Conservation (phyloP, 495 filamentous ascomycete species). For the Durotheca rogersii region DNA sequence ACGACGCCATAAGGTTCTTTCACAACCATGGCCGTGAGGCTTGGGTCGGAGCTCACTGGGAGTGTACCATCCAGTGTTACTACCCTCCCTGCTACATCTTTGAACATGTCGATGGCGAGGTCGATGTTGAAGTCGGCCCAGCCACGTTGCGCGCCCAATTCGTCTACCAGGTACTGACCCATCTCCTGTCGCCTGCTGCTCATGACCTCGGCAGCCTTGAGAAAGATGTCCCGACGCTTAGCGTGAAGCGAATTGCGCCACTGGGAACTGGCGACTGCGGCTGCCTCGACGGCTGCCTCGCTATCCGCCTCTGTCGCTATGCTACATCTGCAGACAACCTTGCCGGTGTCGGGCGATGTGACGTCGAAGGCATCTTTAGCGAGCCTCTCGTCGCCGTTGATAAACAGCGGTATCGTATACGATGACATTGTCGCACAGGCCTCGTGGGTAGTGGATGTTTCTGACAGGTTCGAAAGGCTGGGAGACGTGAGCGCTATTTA, state of each 20-base stretch:
- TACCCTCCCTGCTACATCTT: conserved; percentile 71
- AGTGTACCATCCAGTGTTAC: conserved; percentile 60
- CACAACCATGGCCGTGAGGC: conserved; percentile 65
- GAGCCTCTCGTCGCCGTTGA: conserved; percentile 67
- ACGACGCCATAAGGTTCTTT: conserved; percentile 83
- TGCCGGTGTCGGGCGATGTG: conserved; percentile 60
- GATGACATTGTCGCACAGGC: conserved; percentile 21
- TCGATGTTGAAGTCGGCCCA: conserved; percentile 66
- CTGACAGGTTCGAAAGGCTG: neutral
- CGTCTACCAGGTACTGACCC: conserved; percentile 60
- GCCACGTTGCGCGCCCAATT: conserved; percentile 60
- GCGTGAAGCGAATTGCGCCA: conserved; percentile 67
- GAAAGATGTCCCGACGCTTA: conserved; percentile 67
- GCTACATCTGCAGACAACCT: conserved; percentile 60
- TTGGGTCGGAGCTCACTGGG: conserved; percentile 56
- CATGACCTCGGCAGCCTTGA: conserved; percentile 70
- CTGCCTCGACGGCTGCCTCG: conserved; percentile 60
- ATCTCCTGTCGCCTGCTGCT: conserved; percentile 63
- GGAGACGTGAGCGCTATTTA: conserved; percentile 10
- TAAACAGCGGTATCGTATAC: conserved; percentile 64
- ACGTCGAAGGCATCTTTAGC: conserved; percentile 66
- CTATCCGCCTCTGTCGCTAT: conserved; percentile 65
- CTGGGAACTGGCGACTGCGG: conserved; percentile 65
- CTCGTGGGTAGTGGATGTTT: conserved; percentile 2
- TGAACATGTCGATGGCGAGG: conserved; percentile 58